Conservation (phyloP, 164 flowering plant species). For the Berberis vulgaris region DNA sequence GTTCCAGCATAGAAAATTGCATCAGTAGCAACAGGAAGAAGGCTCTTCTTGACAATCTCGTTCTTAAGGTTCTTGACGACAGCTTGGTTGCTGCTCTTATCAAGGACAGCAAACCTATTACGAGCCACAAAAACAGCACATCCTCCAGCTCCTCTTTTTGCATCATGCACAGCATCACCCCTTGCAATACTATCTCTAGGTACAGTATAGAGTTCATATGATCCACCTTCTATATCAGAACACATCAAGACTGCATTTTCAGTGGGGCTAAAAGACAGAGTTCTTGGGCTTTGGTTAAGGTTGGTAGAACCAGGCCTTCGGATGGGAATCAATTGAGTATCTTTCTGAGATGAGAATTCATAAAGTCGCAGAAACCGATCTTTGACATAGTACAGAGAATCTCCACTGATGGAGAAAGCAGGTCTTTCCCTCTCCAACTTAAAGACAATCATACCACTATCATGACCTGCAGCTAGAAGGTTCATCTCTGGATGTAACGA, state of each 20-base stretch:
- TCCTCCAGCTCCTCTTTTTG: not conserved
- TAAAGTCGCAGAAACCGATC: not conserved
- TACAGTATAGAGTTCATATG: constrained; percentile 22
- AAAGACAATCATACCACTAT: not conserved
- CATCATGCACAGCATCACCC: not conserved
- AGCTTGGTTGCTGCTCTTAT: constrained; percentile 28
- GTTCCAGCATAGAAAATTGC: not conserved
- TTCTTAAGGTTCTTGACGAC: constrained; percentile 67
- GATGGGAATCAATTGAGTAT: constrained; percentile 31
- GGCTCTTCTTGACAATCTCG: not conserved
- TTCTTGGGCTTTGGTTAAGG: constrained; percentile 55
- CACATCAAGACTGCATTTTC: too few relatives aligned
- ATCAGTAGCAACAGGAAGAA: not conserved
- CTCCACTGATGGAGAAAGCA: constrained; percentile 70
- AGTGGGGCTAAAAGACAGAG: too few relatives aligned
- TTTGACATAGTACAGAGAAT: constrained; percentile 6
- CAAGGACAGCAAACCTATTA: not conserved
- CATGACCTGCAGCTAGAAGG: not conserved
- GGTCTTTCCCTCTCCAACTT: constrained; percentile 29
- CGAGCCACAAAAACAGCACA: not conserved
- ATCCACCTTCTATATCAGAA: too few relatives aligned
- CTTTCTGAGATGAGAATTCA: too few relatives aligned
- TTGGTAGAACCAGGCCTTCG: constrained; percentile 64
- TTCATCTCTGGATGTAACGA: too few relatives aligned
- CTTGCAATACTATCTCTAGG: constrained; percentile 57